Evolutionary conservation across 106 monocot species (phyloP), one percentile per base, ranked within the genome.

Genomic region (Hemerocallis citrina): DNA sequence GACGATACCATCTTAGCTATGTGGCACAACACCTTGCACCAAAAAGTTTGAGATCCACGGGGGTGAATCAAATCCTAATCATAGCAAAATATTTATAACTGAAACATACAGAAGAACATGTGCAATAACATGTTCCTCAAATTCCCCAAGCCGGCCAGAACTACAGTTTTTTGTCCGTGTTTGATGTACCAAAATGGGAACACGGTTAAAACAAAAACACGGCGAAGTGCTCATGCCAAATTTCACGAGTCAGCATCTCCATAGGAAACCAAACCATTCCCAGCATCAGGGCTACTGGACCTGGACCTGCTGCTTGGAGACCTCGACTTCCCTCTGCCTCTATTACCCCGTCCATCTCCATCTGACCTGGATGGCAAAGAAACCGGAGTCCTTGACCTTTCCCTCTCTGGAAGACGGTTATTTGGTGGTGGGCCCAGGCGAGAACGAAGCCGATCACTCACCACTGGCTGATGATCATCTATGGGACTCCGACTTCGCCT

Each of bases 231-330:
- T n/a, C n/a, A n/a, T n/a, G n/a, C n/a, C n/a, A 28, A 22, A 20
- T 16, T 37, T 61, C 28, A 61, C 5, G 34, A 44, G 43, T 61
- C 38, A 27, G 29, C 69, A 41, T 79, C 79, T 48, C 74, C 64
- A 41, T 79, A 79, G 10, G 79, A 69, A 24, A 79, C 79, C 65
- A 79, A 55, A 13, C 79, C 79, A 33, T 46, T 41, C 20, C 58
- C 61, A 15, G 54, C 55, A 28, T 42, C 60, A 23, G 74, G 74
- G 40, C 79, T 79, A 30, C 77, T 72, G 9, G 72, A 71, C 30
- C 71, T 72, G 56, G 31, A 30, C 15, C 54, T 54, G 49, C 23
- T 10, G 59, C 69, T 74, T 40, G 22, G 59, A 61, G 55, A 55
- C 3, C 46, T 15, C 5, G 46, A 57, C 32, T 23, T 57, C 7